Conservation (phyloP, 306 rosid species). For the Cajanus cajan region DNA sequence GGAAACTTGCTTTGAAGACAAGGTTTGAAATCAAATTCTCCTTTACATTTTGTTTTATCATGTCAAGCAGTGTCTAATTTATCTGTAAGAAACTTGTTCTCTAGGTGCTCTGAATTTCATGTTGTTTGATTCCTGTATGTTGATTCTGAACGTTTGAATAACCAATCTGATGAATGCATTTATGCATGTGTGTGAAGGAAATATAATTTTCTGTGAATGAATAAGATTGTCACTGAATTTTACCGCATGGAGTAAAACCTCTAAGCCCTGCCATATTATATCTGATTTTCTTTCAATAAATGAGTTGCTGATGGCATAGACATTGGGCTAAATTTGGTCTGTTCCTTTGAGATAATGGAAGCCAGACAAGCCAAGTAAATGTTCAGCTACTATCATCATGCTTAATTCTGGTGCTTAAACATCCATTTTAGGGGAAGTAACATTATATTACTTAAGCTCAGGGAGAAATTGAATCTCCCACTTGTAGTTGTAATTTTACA, state of each 20-base stretch:
- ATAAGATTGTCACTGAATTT: background rate
- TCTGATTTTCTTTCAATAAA: background rate
- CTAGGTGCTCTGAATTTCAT: background rate
- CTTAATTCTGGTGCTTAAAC: background rate
- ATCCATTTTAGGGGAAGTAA: background rate
- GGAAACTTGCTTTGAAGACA: slow-evolving; percentile 87
- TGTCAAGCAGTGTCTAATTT: slow-evolving; percentile 10
- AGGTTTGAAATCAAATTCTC: slow-evolving; percentile 45
- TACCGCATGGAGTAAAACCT: background rate
- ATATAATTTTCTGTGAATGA: background rate
- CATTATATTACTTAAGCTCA: background rate
- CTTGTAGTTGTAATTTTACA: background rate
- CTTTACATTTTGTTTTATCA: background rate
- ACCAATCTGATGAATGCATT: background rate
- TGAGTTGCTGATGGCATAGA: background rate
- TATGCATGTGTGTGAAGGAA: background rate
- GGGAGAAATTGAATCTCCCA: background rate
- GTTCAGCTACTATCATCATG: background rate
- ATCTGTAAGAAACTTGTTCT: background rate
- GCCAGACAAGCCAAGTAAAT: background rate
- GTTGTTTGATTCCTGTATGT: background rate
- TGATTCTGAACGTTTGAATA: slow-evolving; percentile 10
- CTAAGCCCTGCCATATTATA: background rate
- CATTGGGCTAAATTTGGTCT: background rate
- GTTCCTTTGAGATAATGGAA: background rate